Evolutionary conservation across 768 basidiomycete species (phyloP), one percentile per base, ranked within the genome.

Genomic region (Mycena galopus): DNA sequence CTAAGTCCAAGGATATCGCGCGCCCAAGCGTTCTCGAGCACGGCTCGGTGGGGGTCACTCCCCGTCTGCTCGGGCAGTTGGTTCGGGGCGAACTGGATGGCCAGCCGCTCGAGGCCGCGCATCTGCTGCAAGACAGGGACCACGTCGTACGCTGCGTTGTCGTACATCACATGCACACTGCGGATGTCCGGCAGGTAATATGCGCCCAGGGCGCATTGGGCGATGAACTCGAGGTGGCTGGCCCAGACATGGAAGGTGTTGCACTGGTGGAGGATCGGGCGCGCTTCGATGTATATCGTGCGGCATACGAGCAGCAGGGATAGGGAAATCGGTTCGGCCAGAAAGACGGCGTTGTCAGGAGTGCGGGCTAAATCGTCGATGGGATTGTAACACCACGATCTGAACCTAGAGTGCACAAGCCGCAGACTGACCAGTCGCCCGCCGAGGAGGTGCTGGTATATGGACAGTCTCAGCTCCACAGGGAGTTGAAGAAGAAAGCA

Each of bases 291-390:
- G 25, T 67, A 72, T 6, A 67, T 25, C 27, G 44, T 58, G 23
- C 71, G 71, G 59, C 71, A 72, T 0, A 59, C 37, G 10, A 21
- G 60, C 1, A 72, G 65, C 27, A 72, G 37, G 1, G 57, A 23
- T 25, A n/a, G 4, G 23, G 51, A 21, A n/a, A 37, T 37, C 2
- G 16, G n/a, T 7, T 64, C 35, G 23, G 63, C 51, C 39, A 14
- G 62, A 9, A 65, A 11, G 9, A 16, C 7, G 23, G 23, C 17
- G 5, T 6, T 37, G 35, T 10, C 33, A 11, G 51, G 25, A 14
- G 5, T 23, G 25, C 12, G n/a, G 12, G 19, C 14, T 4, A 44
- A 23, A 25, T 53, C 33, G n/a, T 53, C 63, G 35, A 19, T 25
- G 51, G 35, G 32, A 0, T 11, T 21, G 17, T 53, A 65, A 25